These are phyloP conservation scores for Microbotryomycetes sp. DNA, from an alignment of 1,284 basidiomycete species.

Conservation along the genomic window DNA sequence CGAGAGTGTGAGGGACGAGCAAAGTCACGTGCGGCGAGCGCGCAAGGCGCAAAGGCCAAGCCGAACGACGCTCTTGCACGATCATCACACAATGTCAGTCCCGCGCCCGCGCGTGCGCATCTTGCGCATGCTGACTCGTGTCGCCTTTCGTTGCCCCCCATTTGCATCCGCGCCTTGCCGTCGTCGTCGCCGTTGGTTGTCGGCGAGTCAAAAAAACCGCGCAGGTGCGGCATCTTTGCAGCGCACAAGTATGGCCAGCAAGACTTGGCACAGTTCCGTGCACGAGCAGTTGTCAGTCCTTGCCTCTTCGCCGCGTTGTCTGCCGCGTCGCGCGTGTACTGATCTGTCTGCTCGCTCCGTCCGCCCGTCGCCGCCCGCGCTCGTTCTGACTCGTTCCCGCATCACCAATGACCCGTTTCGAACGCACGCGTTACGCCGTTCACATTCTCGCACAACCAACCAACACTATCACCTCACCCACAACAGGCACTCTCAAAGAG, in stretches of 20 bases:
- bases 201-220: background rate
- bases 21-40: too few relatives aligned
- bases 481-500: constrained; percentile 55
- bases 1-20: too few relatives aligned
- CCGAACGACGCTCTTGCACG: too few relatives aligned
- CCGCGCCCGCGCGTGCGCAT: too few relatives aligned
- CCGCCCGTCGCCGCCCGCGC: background rate
- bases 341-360: too few relatives aligned
- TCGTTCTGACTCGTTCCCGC: background rate
- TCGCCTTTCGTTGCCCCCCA: too few relatives aligned
- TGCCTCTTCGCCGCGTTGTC: background rate
- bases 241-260: constrained; percentile 23
- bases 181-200: background rate
- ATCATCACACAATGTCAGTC: background rate
- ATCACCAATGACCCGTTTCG: too few relatives aligned
- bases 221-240: constrained; percentile 32
- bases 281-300: constrained; percentile 26
- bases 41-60: too few relatives aligned
- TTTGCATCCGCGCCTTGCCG: too few relatives aligned
- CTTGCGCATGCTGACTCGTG: background rate
- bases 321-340: background rate
- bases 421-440: too few relatives aligned
- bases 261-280: constrained; percentile 24
- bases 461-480: background rate
- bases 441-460: background rate